These are phyloP conservation scores for Paragyromitra xinjiangensis DNA, from an alignment of 495 filamentous ascomycete species.

Conservation along the genomic window DNA sequence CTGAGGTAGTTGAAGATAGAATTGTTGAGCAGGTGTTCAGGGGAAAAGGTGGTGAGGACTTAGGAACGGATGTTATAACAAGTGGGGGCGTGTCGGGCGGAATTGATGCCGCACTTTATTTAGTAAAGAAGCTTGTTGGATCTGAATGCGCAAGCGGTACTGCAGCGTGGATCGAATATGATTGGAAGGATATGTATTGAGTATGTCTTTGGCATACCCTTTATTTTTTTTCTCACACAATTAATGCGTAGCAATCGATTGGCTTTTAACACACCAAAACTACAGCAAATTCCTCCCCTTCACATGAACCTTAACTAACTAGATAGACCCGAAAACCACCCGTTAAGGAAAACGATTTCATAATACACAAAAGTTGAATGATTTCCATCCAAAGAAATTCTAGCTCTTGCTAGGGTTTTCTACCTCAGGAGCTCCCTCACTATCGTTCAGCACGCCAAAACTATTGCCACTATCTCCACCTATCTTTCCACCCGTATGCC, in stretches of 20 bases:
- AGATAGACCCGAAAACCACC: neutral
- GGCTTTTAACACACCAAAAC: too few relatives aligned
- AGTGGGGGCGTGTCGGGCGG: constrained; percentile 78
- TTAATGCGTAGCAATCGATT: neutral
- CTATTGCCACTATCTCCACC: constrained; percentile 20
- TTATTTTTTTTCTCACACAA: neutral
- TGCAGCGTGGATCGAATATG: constrained; percentile 40
- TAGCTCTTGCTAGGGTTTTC: constrained; percentile 23
- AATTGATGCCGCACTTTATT: constrained; percentile 78
- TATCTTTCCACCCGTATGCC: constrained; percentile 37
- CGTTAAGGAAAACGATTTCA: neutral
- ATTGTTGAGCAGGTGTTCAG: constrained; percentile 57
- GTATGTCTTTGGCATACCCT: neutral
- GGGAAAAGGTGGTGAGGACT: constrained; percentile 19
- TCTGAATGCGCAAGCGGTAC: constrained; percentile 21
- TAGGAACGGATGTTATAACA: constrained; percentile 76
- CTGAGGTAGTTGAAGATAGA: constrained; percentile 78
- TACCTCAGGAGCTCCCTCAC: constrained; percentile 6
- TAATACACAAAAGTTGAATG: neutral
- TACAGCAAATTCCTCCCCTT: neutral
- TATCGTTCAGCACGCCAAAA: constrained; percentile 23
- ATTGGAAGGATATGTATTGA: constrained; percentile 45
- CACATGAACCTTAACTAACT: neutral
- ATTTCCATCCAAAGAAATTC: neutral
- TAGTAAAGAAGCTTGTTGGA: constrained; percentile 74